Base-by-base conservation (phyloP, 345 rosid species). In the Ailanthus altissimus region DNA sequence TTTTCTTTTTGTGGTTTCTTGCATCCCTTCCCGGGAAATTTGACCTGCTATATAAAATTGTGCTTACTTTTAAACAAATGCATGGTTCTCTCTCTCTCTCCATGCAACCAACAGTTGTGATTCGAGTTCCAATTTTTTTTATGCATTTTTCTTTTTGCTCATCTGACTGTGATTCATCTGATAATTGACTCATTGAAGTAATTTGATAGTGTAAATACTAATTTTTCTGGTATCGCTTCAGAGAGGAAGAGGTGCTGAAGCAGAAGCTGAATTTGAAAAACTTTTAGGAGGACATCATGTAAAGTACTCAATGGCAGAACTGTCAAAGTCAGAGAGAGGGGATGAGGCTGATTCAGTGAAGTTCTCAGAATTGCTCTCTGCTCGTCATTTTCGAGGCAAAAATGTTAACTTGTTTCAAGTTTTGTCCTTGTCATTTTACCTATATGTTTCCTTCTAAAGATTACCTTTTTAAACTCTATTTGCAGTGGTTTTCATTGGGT, bases 401-500 rank as follows among this genome's bases (percentile, higher is more conserved):
- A 70, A 71, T 77, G 50, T 79, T 67, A 61, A 78, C 77, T 75
- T n/a, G 26, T 64, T 68, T 80, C 32, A 68, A 70, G n/a, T 43
- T 74, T 67, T 43, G 77, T 42, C 5, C 15, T 11, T 23, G 6
- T 25, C 58, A 10, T 64, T 38, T 47, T 69, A 62, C 21, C 54
- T 47, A 1, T 58, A 13, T 9, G 40, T 77, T 79, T 74, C 53
- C 69, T 59, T 82, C 78, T 80, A 79, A 79, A 79, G 72, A 83
- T 79, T 74, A 62, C 79, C 64, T 67, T 78, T 80, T 79, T 32
- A 32, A 74, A 84, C 74, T 83, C 78, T 50, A 73, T 88, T 83
- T 88, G 98, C 99, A 95, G 99, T 95, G 92, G 83, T 95, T 90
- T 94, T 85, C 89, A 88, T 90, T 86, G 98, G 98, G 77, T 89